Conservation (phyloP, 345 rosid genomes). For the sweet orange (Citrus sinensis) region DNA sequence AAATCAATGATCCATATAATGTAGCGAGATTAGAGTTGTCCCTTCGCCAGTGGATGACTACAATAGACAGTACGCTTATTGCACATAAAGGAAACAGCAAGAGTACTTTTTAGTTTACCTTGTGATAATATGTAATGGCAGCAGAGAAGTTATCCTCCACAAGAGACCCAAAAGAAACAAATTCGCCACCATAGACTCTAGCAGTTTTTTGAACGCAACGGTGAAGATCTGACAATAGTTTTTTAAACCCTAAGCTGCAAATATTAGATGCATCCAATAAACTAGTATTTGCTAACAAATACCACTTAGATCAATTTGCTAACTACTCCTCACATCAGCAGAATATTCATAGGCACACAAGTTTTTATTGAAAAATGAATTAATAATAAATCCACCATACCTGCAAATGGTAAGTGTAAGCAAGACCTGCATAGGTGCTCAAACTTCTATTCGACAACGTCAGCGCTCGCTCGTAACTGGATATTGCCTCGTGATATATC, state of each 20-base stretch:
- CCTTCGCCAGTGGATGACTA: neutral
- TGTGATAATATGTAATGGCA: slow-evolving; percentile 81
- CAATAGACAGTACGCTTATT: neutral
- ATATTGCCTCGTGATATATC: slow-evolving; percentile 65
- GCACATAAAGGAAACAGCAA: neutral
- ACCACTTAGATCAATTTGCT: neutral
- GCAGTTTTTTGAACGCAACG: neutral
- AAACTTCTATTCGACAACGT: slow-evolving; percentile 71
- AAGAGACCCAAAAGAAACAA: slow-evolving; percentile 5
- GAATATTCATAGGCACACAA: neutral
- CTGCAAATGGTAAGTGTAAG: slow-evolving; percentile 89
- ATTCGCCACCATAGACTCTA: neutral
- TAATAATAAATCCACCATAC: neutral
- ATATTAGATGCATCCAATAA: neutral
- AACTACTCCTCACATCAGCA: neutral
- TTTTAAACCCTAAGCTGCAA: neutral
- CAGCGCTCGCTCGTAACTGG: slow-evolving; percentile 85
- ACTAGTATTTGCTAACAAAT: neutral
- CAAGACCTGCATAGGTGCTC: slow-evolving; percentile 95
- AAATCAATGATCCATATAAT: neutral
- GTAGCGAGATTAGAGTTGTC: neutral
- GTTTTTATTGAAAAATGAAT: neutral
- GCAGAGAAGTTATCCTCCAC: slow-evolving; percentile 73
- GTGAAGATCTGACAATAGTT: neutral
- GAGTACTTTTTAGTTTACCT: slow-evolving; percentile 36